Evolutionary conservation across 345 rosid species (phyloP), one percentile per base, ranked within the genome.

Genomic region (Aethionema arabicum): DNA sequence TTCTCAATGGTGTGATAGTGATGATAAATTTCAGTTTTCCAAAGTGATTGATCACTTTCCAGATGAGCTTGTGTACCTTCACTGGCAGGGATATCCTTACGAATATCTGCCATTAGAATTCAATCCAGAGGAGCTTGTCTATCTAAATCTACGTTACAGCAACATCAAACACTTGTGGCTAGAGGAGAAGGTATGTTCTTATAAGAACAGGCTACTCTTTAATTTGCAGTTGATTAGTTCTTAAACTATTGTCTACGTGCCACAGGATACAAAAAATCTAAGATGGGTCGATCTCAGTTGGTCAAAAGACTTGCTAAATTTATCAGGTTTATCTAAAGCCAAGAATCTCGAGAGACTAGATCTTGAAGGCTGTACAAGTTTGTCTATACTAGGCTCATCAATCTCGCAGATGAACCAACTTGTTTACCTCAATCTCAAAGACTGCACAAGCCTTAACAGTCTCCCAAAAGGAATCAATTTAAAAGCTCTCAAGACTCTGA

Each of bases 251-350:
- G 21, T 55, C 46, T 55, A 11, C 0, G 44, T 58, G 48, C 49
- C 16, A 37, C 58, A 72, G 67, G 43, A 40, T 53, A 45, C 64
- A 42, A 73, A 14, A 32, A 75, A 66, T 0, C 27, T 78, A 39
- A 75, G 45, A 58, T 36, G 53, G 60, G 41, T 74, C 4, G 49
- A 65, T 38, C 75, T 81, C 29, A 16, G 56, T 13, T 7, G 41
- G 5, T 78, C 72, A 35, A 6, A 36, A 39, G 16, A 55, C 33
- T 60, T 80, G 64, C 32, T 0, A 1, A 46, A 5, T 32, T 10
- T 75, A 60, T 60, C 76, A 45, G 71, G 76, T 27, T 62, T 73
- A 14, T 75, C 76, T 37, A 8, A 6, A 33, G 78, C 78, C 2
- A 8, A 14, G 16, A 70, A 52, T 30, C 52, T 80, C 41, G 74